Conservation (phyloP, 192 early-diverging fungal genomes). For the Coemansia sp. region DNA sequence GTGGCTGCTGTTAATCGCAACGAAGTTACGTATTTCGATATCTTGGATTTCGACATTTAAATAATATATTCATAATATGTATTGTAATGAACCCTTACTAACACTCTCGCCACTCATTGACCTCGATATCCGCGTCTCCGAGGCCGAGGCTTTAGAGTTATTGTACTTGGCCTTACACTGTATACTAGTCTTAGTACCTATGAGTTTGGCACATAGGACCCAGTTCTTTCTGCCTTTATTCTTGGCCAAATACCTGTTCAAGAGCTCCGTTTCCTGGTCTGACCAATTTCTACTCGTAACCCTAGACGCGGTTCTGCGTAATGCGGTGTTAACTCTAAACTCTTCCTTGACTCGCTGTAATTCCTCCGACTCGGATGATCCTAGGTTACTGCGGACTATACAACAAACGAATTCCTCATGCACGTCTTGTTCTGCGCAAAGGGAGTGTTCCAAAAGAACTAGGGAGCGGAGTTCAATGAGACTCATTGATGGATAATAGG, state of each 20-base stretch:
- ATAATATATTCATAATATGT: neutral
- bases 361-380: neutral
- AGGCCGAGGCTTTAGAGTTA: conserved; percentile 18
- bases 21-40: conserved; percentile 56
- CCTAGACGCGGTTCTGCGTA: neutral
- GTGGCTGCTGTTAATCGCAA: conserved; percentile 75
- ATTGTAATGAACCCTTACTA: neutral
- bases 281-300: conserved; percentile 25
- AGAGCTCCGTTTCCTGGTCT: conserved; percentile 13
- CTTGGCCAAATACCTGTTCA: conserved; percentile 12
- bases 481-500: neutral
- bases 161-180: conserved; percentile 48
- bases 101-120: conserved; percentile 10
- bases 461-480: neutral
- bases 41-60: conserved; percentile 55
- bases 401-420: neutral
- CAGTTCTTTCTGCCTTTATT: conserved; percentile 31
- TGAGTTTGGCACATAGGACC: conserved; percentile 17
- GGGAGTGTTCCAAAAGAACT: neutral
- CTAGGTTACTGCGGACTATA: neutral
- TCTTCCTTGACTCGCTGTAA: neutral
- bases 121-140: neutral
- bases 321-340: neutral
- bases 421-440: conserved; percentile 17
- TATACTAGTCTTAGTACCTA: conserved; percentile 24